These are phyloP conservation scores for Trypanosoma melophagium DNA, from an alignment of 208 protist species.

Conservation along the genomic window DNA sequence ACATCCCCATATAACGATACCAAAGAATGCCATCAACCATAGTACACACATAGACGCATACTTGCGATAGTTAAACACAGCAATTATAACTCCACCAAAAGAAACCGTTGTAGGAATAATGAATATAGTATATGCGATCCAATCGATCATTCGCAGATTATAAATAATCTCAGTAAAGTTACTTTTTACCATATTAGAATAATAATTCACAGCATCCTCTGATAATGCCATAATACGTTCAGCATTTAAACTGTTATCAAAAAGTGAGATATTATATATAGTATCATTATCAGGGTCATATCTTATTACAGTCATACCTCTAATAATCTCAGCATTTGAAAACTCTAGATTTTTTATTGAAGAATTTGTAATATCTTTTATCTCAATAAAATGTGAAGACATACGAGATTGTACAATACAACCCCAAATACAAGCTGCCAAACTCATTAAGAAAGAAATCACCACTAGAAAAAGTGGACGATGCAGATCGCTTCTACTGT, in stretches of 20 bases:
- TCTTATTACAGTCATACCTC: slow-evolving; percentile 1
- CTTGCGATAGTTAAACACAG: slow-evolving; percentile 32
- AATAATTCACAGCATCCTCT: neutral
- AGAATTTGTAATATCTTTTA: neutral
- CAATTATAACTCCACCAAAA: slow-evolving; percentile 23
- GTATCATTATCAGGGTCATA: slow-evolving; percentile 15
- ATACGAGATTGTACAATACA: slow-evolving; percentile 7
- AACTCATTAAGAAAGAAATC: slow-evolving; percentile 17
- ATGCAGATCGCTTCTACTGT: slow-evolving; percentile 42
- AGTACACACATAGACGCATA: slow-evolving; percentile 35
- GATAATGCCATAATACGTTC: neutral
- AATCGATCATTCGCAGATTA: slow-evolving; percentile 15
- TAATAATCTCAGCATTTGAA: slow-evolving; percentile 2
- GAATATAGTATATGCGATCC: slow-evolving; percentile 32
- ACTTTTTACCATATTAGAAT: no score
- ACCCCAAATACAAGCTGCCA: slow-evolving; percentile 34
- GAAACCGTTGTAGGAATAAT: slow-evolving; percentile 20
- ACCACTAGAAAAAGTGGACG: slow-evolving; percentile 35
- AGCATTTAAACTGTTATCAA: neutral
- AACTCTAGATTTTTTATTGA: slow-evolving; percentile 5
- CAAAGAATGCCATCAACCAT: slow-evolving; percentile 32
- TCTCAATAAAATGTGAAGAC: neutral
- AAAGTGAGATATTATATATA: slow-evolving; percentile 8
- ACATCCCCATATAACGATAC: slow-evolving; percentile 27
- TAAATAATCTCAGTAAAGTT: no score